A percentile compares a stretch with the other conserved stretches of the same genome.
These are phyloP conservation scores for Yamadazyma sp. DNA, from an alignment of 1,139 yeast species.

Conservation along the genomic window DNA sequence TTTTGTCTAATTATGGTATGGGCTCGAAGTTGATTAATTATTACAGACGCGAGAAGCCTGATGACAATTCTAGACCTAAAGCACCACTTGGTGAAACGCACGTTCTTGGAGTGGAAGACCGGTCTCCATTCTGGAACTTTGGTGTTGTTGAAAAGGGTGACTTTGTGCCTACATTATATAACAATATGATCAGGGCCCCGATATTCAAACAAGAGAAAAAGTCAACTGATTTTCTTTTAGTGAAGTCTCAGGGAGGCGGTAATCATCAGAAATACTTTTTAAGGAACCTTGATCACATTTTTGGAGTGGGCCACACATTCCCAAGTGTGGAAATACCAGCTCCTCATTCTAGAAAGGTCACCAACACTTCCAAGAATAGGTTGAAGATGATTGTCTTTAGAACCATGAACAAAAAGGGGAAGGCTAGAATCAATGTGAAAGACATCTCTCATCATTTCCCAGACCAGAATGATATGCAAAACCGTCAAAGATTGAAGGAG, in stretches of 20 bases:
- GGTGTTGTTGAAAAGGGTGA: constrained; percentile 96
- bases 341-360: constrained; percentile 94
- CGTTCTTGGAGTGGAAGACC: constrained; percentile 90
- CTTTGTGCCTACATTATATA: constrained; percentile 89
- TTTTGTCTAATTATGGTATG: constrained; percentile 91
- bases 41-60: constrained; percentile 79
- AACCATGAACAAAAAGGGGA: constrained; percentile 74
- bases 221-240: constrained; percentile 76
- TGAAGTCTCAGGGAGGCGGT: constrained; percentile 75
- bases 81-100: constrained; percentile 92
- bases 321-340: constrained; percentile 97
- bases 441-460: constrained; percentile 94
- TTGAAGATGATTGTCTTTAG: constrained; percentile 92
- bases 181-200: constrained; percentile 91
- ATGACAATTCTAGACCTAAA: constrained; percentile 86
- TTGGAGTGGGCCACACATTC: constrained; percentile 88
- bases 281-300: constrained; percentile 67
- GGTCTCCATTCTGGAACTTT: constrained; percentile 98
- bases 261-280: constrained; percentile 53
- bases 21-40: constrained; percentile 91
- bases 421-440: constrained; percentile 76
- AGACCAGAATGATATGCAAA: constrained; percentile 96
- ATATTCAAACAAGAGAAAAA: constrained; percentile 81
- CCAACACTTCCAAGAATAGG: constrained; percentile 88
- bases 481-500: constrained; percentile 91